Percentiles rank a stretch among this genome's conserved stretches.
Evolutionary conservation across 495 filamentous ascomycete species (phyloP).

Genomic region (Filosporella fistucella): DNA sequence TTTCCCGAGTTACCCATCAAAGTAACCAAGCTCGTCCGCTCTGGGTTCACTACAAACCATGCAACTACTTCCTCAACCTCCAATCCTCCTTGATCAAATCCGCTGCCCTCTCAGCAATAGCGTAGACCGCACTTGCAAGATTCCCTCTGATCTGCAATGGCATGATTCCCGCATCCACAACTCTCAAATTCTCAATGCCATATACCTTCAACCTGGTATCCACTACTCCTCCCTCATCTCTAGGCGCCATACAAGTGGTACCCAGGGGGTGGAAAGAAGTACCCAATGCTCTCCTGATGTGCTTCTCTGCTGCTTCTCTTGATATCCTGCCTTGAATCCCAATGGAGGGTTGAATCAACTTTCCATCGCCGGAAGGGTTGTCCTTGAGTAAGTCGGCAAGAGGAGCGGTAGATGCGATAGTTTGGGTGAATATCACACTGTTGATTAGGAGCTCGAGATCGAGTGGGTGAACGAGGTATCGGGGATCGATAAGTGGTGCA

Average conservation of each 20-base stretch:
- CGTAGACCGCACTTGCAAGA: constrained; percentile 44
- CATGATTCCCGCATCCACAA: background rate
- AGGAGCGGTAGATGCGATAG: background rate
- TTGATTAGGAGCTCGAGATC: constrained; percentile 1
- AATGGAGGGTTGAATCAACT: background rate
- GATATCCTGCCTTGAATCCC: constrained; percentile 9
- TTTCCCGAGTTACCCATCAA: no score
- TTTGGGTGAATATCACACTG: background rate
- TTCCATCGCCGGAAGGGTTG: background rate
- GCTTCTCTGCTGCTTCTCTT: constrained; percentile 23
- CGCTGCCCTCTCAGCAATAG: constrained; percentile 56
- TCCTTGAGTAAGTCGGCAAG: background rate
- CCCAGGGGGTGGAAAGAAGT: background rate
- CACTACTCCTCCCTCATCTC: background rate
- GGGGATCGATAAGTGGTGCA: constrained; percentile 43
- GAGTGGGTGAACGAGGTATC: constrained; percentile 20
- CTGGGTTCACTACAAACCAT: no score
- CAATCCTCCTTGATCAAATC: constrained; percentile 43
- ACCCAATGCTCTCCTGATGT: no score
- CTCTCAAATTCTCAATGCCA: constrained; percentile 28
- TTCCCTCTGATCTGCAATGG: constrained; percentile 49
- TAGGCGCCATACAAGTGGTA: background rate
- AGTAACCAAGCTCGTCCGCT: no score
- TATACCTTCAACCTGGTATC: constrained; percentile 14
- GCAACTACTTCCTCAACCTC: background rate